phyloP scores from a whole-genome alignment of 1,284 basidiomycete genomes.

The Puccinia horiana region DNA sequence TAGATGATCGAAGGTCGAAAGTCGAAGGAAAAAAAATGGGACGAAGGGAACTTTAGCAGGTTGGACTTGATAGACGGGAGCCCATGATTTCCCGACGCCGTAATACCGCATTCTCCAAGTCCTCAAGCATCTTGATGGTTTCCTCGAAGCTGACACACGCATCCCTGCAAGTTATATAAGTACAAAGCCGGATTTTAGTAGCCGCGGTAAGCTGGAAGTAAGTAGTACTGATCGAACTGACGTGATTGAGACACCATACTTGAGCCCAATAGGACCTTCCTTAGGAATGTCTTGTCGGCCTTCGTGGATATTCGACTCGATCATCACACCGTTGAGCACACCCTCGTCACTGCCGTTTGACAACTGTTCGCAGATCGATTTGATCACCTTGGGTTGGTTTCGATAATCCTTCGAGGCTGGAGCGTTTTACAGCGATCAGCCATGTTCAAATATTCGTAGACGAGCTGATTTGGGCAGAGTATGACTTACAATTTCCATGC shows the following conservation, averaged over 20 bases:
- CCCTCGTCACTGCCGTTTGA: constrained; percentile 68
- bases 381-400: constrained; percentile 64
- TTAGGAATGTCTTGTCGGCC: constrained; percentile 59
- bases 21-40: neutral
- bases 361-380: constrained; percentile 76
- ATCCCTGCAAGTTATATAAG: constrained; percentile 52
- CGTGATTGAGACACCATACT: constrained; percentile 58
- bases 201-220: constrained; percentile 61
- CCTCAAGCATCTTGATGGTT: constrained; percentile 63
- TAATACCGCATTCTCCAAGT: constrained; percentile 56
- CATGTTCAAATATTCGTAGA: neutral
- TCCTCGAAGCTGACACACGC: constrained; percentile 87
- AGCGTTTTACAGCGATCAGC: neutral
- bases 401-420: constrained; percentile 57
- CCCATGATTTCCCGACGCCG: constrained; percentile 19
- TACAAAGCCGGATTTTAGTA: constrained; percentile 61
- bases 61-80: constrained; percentile 4
- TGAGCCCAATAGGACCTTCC: constrained; percentile 55
- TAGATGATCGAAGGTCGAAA: no score
- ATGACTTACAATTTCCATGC: constrained; percentile 55
- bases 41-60: neutral
- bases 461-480: neutral
- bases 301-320: constrained; percentile 86
- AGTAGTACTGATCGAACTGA: constrained; percentile 52
- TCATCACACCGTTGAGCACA: constrained; percentile 87